Evolutionary conservation across 2,329 filamentous ascomycete genomes (phyloP), one percentile per base, ranked within the genome.

Genomic region (Chalaropsis ovoidea): DNA sequence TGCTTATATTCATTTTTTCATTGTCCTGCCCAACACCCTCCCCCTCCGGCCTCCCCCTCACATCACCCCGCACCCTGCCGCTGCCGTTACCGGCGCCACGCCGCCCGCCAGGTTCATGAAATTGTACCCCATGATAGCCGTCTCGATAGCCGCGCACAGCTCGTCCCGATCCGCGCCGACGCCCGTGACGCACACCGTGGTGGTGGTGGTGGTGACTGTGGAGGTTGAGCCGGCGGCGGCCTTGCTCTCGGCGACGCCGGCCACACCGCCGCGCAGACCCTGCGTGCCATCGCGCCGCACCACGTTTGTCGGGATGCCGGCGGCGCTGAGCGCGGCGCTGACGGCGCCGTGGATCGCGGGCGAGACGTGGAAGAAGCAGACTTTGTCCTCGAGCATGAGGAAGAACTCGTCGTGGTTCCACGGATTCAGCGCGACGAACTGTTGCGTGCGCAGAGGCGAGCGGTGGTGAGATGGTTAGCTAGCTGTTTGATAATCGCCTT

Each of bases 331-430:
- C 47, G 69, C 68, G 24, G 69, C 68, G 43, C 67, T 66, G 47
- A 69, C 65, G 61, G 69, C 67, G 63, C 68, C 67, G 24, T 31
- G 52, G 24, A 31, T n/a, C 3, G 52, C 52, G 10, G 69, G 68
- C 41, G 68, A 67, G 13, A 69, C 69, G 64, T 69, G 69, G 56
- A 69, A 69, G 66, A 69, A 70, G 41, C 68, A 69, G 62, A 70
- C 67, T 61, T 70, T 69, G 62, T 70, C 68, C 56, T 66, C 60
- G 39, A 66, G 35, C 65, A 66, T 66, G 41, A 66, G 45, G 47
- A 66, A 63, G 41, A 63, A 66, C 27, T 66, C 60, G 19, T 66
- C 52, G 24, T 52, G 39, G 17, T 54, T 24, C 45, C 47, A 66
- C 27, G 65, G 61, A 31, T 63, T 66, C 10, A 66, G 60, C 35